Percentiles rank a stretch among this genome's conserved stretches.
Evolutionary conservation across 306 rosid species (phyloP).

Genomic region (Mucuna pruriens): DNA sequence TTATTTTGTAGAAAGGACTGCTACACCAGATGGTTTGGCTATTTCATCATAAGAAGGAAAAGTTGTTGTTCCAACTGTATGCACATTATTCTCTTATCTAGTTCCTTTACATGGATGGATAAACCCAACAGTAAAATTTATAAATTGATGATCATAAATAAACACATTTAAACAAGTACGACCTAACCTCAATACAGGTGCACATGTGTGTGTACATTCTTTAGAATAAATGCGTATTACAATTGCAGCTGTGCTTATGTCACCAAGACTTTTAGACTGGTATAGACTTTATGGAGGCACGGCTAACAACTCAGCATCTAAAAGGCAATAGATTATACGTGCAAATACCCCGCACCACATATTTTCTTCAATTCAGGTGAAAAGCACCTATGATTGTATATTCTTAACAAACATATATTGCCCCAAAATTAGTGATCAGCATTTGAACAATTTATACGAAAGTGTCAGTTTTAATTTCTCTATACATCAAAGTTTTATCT

Average conservation of each 20-base stretch:
- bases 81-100: neutral
- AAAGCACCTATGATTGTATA: neutral
- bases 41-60: neutral
- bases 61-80: neutral
- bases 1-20: neutral
- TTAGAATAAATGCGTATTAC: neutral
- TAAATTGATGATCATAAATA: neutral
- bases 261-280: neutral
- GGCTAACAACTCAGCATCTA: neutral
- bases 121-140: slow-evolving; percentile 3
- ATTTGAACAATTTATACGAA: neutral
- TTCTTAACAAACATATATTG: slow-evolving; percentile 5
- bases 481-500: neutral
- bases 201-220: neutral
- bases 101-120: neutral
- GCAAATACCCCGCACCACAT: neutral
- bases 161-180: slow-evolving; percentile 8
- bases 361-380: neutral
- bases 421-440: neutral
- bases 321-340: neutral
- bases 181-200: neutral
- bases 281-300: neutral
- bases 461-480: neutral
- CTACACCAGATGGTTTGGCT: neutral
- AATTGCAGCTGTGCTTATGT: neutral